Base-by-base conservation (phyloP, 345 rosid genomes). In the Eucalyptus brandiana region DNA sequence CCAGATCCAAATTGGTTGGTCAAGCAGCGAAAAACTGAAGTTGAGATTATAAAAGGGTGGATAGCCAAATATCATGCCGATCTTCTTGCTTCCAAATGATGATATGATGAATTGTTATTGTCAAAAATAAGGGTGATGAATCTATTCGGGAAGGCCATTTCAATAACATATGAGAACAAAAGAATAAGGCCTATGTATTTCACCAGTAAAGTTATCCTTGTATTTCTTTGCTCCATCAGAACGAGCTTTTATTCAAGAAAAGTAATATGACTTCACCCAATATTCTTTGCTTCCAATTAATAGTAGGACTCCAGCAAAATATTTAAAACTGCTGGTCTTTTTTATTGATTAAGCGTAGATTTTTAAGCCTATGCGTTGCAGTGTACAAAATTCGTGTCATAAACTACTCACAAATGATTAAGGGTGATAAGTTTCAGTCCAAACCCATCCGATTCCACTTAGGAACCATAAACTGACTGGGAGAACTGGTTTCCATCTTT, bases 361-460 rank as follows among this genome's bases (percentile, higher is more conserved):
- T 53, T 21, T 53, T 26, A 53, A 53, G 58, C 26, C 26, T 53
- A 37, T 16, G 45, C 15, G 9, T 37, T 72, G 81, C 28, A 3
- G 8, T 1, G 81, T 72, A 37, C 81, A 42, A 72, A 37, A 72
- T 72, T 72, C 8, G 2, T 72, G 45, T 37, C 81, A 72, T 42
- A 37, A 72, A 72, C 45, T 72, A 72, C 45, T 72, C 81, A 53
- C 11, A 53, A 53, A 21, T 53, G 5, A 53, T 53, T 53, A 53
- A 1, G 58, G 58, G 58, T 1, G 5, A 21, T 53, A 0, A 2
- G 26, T 53, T 21, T 53, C 2, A 2, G 5, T 53, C 5, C 2
- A 8, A 1, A 8, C 24, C 0, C 0, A 1, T 53, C 0, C 2
- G 26, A 53, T 53, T 53, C 58, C 11, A 53, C 58, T 21, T 53